These are phyloP conservation scores for Verticillium zaregamsianum DNA, from an alignment of 2,329 filamentous ascomycete genomes.

Conservation along the genomic window DNA sequence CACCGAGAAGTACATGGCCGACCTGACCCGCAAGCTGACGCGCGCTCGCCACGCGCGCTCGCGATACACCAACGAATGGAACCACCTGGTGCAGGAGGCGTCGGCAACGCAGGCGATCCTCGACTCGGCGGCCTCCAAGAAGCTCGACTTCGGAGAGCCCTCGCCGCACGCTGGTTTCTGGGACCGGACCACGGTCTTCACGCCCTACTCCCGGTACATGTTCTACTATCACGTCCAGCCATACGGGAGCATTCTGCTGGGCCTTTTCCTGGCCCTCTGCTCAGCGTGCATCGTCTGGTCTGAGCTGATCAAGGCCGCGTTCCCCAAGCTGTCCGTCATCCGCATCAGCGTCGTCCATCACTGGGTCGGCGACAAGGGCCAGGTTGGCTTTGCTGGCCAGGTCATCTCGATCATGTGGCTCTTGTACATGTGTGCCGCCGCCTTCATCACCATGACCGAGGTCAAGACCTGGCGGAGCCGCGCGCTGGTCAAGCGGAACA, in stretches of 20 bases:
- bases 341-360: conserved; percentile 69
- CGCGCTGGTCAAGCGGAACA: conserved; percentile 84
- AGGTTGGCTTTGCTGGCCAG: conserved; percentile 84
- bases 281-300: conserved; percentile 89
- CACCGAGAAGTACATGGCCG: conserved; percentile 88
- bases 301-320: conserved; percentile 80
- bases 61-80: conserved; percentile 84
- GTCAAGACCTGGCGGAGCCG: conserved; percentile 98
- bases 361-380: conserved; percentile 63
- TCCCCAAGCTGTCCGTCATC: conserved; percentile 70
- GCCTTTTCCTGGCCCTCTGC: conserved; percentile 65
- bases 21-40: conserved; percentile 76
- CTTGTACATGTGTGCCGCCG: conserved; percentile 91
- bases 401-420: conserved; percentile 83
- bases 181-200: conserved; percentile 59
- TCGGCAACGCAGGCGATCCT: conserved; percentile 74
- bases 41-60: conserved; percentile 79
- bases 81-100: conserved; percentile 69
- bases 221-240: conserved; percentile 73
- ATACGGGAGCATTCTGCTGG: conserved; percentile 57
- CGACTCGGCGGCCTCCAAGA: conserved; percentile 76
- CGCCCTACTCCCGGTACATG: conserved; percentile 77
- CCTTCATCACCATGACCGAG: conserved; percentile 81
- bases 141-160: conserved; percentile 67
- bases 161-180: conserved; percentile 52